Conservation (phyloP, 345 rosid species). For the Cardamine chenopodiifolia region DNA sequence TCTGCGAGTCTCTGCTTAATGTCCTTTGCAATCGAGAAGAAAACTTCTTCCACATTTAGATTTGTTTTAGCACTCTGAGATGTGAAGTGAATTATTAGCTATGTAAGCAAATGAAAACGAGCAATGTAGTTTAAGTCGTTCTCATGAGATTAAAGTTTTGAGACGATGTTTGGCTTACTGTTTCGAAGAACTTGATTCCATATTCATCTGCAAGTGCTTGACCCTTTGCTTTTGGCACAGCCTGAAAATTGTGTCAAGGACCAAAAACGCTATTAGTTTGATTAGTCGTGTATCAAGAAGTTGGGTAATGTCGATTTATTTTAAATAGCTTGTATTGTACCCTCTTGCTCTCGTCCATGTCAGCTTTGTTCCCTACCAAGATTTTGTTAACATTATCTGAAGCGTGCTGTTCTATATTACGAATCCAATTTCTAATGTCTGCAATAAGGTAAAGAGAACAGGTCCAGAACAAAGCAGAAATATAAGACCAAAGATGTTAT, state of each 20-base stretch:
- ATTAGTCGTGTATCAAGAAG: not conserved
- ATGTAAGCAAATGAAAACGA: slow-evolving; percentile 22
- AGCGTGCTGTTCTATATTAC: slow-evolving; percentile 98
- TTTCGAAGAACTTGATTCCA: slow-evolving; percentile 96
- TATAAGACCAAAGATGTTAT: not conserved
- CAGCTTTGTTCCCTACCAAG: slow-evolving; percentile 98
- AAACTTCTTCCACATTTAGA: slow-evolving; percentile 90
- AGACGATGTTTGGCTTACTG: slow-evolving; percentile 60
- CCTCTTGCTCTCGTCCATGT: slow-evolving; percentile 99
- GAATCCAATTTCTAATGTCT: slow-evolving; percentile 99
- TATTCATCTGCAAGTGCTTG: slow-evolving; percentile 99
- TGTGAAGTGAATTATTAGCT: slow-evolving; percentile 28
- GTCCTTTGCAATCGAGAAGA: slow-evolving; percentile 92
- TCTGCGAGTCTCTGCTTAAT: slow-evolving; percentile 92
- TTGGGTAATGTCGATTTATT: not conserved
- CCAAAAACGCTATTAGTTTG: slow-evolving; percentile 2
- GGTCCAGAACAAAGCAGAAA: slow-evolving; percentile 24
- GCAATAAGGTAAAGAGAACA: slow-evolving; percentile 43
- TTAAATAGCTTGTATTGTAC: slow-evolving; percentile 41
- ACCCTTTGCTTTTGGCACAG: slow-evolving; percentile 93
- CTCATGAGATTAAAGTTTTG: not conserved
- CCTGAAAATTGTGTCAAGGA: slow-evolving; percentile 48
- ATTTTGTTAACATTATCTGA: slow-evolving; percentile 98
- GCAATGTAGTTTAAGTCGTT: not conserved
- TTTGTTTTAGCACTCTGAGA: slow-evolving; percentile 96